phyloP scores from a whole-genome alignment of 495 filamentous ascomycete species.

The Beverwykella pulmonaria region DNA sequence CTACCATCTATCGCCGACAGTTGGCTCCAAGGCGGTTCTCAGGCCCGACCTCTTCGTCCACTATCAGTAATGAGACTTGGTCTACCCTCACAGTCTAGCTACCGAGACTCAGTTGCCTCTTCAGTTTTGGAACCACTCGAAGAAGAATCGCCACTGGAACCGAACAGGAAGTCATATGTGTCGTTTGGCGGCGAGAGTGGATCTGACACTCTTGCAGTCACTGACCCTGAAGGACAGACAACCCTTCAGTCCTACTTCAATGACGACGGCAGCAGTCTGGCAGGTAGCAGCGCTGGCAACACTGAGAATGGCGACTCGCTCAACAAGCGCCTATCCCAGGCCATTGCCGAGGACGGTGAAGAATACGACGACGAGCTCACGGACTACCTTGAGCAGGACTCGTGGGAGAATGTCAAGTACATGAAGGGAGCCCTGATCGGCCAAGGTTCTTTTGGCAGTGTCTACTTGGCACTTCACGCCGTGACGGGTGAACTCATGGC shows the following conservation, averaged over 20 bases:
- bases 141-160: conserved; percentile 88
- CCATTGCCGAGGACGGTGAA: conserved; percentile 77
- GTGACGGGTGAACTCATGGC: conserved; percentile 97
- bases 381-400: conserved; percentile 81
- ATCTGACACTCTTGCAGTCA: conserved; percentile 69
- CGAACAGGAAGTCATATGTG: conserved; percentile 93
- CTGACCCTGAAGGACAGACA: conserved; percentile 72
- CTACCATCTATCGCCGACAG: conserved; percentile 95
- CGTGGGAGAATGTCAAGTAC: conserved; percentile 94
- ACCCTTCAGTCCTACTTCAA: conserved; percentile 79
- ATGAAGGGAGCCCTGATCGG: conserved; percentile 98
- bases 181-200: conserved; percentile 77
- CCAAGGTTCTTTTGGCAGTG: conserved; percentile 94
- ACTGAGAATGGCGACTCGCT: conserved; percentile 65
- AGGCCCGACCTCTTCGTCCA: conserved; percentile 56
- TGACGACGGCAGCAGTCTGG: conserved; percentile 73
- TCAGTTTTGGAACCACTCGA: conserved; percentile 85
- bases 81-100: conserved; percentile 58
- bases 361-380: conserved; percentile 67
- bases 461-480: conserved; percentile 94
- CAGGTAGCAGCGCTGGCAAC: conserved; percentile 68
- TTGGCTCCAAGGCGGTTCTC: conserved; percentile 71
- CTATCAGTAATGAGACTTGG: conserved; percentile 65
- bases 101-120: conserved; percentile 83
- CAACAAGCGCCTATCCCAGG: conserved; percentile 65